Evolutionary conservation across 306 rosid genomes (phyloP), one percentile per base, ranked within the genome.

Genomic region (Abrus precatorius): DNA sequence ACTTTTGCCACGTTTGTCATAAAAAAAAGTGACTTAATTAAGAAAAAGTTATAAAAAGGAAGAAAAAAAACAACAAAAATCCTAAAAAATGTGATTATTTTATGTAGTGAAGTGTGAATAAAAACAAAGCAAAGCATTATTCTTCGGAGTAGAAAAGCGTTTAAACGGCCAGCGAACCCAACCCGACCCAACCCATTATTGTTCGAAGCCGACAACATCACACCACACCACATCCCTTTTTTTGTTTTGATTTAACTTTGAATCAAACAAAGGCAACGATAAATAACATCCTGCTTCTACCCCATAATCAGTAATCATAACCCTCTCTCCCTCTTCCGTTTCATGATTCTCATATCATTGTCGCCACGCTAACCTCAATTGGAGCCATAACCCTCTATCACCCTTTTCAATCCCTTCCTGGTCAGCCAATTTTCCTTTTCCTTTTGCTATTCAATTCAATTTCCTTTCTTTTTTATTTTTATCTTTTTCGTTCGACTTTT

Each of bases 381-480:
- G 2, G 9, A 33, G 27, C 29, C 40, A 5, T 28, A 12, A 62
- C 55, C 2, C 5, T 27, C 57, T 1, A 1, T 27, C 63, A 1
- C 4, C 40, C 40, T 4, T 36, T 36, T 36, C 2, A 1, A 14
- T 10, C 5, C 62, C 69, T 80, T 80, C 53, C 76, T 30, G 87
- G 90, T 86, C 43, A 77, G 76, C 34, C 8, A 32, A 1, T 60
- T 67, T 70, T 40, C 29, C 1, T 9, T 27, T 6, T 53, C 8
- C 1, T 9, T 3, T 20, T 14, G 30, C 45, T 2, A 7, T 4
- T 32, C 40, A 2, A 2, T 2, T 36, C 4, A 36, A 2, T 36
- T 36, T 36, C 40, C 40, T 48, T 32, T 14, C 3, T 6, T 2
- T 10, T 27, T 59, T 27, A 14, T 12, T 28, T 7, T 45, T 12